These are phyloP conservation scores for Colletotrichum chlorophyti DNA, from an alignment of 2,329 filamentous ascomycete species.

Conservation along the genomic window DNA sequence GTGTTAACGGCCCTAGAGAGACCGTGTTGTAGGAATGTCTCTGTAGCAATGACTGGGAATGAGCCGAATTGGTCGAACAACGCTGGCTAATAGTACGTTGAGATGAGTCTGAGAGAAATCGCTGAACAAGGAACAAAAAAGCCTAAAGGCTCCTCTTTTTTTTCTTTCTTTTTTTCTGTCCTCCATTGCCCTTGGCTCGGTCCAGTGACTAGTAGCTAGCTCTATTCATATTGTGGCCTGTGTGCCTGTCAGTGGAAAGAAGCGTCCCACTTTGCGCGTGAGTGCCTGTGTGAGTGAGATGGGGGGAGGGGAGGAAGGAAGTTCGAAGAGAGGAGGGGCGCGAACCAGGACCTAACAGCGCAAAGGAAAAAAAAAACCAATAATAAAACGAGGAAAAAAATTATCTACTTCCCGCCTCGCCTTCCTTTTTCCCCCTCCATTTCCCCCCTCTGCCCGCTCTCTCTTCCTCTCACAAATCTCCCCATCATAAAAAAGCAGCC, in stretches of 20 bases:
- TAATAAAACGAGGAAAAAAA: conserved; percentile 33
- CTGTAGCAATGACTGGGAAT: too few relatives aligned
- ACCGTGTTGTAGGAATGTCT: too few relatives aligned
- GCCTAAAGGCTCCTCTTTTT: conserved; percentile 19
- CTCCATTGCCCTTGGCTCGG: too few relatives aligned
- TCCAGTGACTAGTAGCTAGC: too few relatives aligned
- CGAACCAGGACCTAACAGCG: conserved; percentile 19
- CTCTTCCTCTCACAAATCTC: conserved; percentile 29
- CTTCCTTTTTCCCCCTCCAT: conserved; percentile 30
- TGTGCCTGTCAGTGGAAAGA: too few relatives aligned
- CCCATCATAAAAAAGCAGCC: conserved; percentile 25
- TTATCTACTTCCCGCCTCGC: conserved; percentile 31
- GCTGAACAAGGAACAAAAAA: background rate
- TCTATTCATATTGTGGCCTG: too few relatives aligned
- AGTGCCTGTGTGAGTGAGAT: too few relatives aligned
- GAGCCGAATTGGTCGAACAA: too few relatives aligned
- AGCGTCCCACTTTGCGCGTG: conserved; percentile 12
- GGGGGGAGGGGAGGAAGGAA: too few relatives aligned
- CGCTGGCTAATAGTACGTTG: too few relatives aligned
- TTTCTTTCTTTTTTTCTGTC: conserved; percentile 20
- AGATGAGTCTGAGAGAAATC: background rate
- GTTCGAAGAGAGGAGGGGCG: conserved; percentile 18
- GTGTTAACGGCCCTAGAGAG: too few relatives aligned
- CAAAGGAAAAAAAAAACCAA: conserved; percentile 26
- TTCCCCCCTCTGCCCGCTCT: conserved; percentile 26